Evolutionary conservation across 345 rosid genomes (phyloP), one percentile per base, ranked within the genome.

Genomic region (Jatropha curcas): DNA sequence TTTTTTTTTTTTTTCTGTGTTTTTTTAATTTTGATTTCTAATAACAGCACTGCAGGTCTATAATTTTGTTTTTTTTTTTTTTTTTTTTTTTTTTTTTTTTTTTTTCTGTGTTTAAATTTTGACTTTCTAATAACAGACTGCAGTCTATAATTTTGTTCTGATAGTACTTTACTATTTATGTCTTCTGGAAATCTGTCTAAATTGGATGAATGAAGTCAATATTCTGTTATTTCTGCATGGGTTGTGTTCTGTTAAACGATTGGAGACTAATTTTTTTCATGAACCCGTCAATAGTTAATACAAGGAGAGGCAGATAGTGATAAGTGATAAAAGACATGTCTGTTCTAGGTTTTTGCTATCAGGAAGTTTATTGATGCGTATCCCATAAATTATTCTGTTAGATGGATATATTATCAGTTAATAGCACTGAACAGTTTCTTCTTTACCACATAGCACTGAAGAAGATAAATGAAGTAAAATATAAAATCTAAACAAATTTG

Each of bases 381-480:
- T 52, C 3, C 35, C 53, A 13, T 11, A 24, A 45, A 43, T 28
- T 65, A 22, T 25, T 65, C 55, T 17, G 20, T 8, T 45, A 5
- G 30, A 33, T 12, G 11, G 22, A 33, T 65, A 17, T 3, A 46
- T 12, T 14, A 19, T 45, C 53, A 43, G 7, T 33, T 67, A 20
- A 52, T 11, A 20, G 41, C 24, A 8, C 16, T 19, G 22, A 31
- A 27, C 7, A 7, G 37, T 46, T 46, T 50, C 5, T 65, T 46
- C 13, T 65, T 27, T 65, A 27, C 12, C 35, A 65, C 20, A 9
- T 17, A 51, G 17, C 25, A 30, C 27, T 34, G 10, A n/a, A 0
- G 13, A 67, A 27, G 69, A 17, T 65, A 24, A 64, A 64, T 46
- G 48, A 63, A 65, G 14, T n/a, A 9, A 43, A 22, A 62, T 37